Base-by-base conservation (phyloP, 2,329 filamentous ascomycete genomes). In the Lasiodiplodia gonubiensis region DNA sequence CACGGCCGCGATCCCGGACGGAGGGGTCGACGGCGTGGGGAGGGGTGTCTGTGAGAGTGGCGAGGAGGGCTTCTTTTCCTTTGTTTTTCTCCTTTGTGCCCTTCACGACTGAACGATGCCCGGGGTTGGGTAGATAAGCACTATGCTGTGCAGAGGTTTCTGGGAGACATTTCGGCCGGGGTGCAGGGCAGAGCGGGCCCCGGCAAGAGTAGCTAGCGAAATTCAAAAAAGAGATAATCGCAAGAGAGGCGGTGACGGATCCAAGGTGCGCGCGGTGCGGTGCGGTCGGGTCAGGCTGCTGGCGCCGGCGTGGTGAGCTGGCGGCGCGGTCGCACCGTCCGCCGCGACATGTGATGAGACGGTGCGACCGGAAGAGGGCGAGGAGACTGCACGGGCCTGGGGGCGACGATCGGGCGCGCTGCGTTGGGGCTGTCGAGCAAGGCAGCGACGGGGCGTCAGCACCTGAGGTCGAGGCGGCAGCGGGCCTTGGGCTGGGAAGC, bases 51-150 rank as follows among this genome's bases (percentile, higher is more conserved):
- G 39, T 42, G 18, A 12, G 25, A 18, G n/a, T 30, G 57, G 12
- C 21, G 18, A n/a, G 27, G 18, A 46, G 54, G 14, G 30, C 21
- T 8, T 11, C n/a, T 30, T 64, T 53, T 25, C 48, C 46, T 65
- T 65, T 37, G 30, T 55, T 37, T 48, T 55, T 65, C 23, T 53
- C 49, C 39, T 65, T 55, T 57, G 52, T 57, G 52, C 39, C 51
- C 54, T 33, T 66, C 52, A 66, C 39, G 64, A 66, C 52, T 57
- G 52, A 49, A 66, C 64, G 64, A 66, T 66, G 57, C 52, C 52
- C 57, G 64, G 30, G 52, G 35, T 57, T 66, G 64, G 64, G 64
- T 66, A 66, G 64, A 66, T 66, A 57, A 37, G 37, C 46, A 51
- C 23, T 51, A 46, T 61, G 57, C 57, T 49, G 57, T 61, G 57